Evolutionary conservation across 345 rosid species (phyloP), one percentile per base, ranked within the genome.

Genomic region (Citrus maxima): DNA sequence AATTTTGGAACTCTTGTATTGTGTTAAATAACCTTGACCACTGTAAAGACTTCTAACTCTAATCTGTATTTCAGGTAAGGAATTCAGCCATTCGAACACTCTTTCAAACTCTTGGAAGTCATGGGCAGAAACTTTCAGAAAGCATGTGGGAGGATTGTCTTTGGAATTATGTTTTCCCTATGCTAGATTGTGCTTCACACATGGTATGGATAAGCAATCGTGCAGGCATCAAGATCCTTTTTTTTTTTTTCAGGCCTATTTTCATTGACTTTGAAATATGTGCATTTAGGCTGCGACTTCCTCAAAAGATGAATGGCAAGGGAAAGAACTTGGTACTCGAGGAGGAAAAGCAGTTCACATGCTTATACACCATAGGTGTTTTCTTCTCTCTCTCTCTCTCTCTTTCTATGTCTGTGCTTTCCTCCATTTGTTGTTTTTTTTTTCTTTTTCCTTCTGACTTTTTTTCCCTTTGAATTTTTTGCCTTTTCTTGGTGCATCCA

Each of bases 141-240:
- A 81, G 87, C 87, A 94, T 96, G 98, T 96, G 99, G 98, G 99
- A 94, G 85, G 94, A 96, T 80, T 94, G 97, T 83, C 97, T 96
- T 61, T 93, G 98, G 97, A 93, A 96, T 82, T 96, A 93, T 86
- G 89, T 96, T 77, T 94, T 96, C 82, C 98, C 99, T 22, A 91
- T 89, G 81, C 77, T 96, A 84, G 94, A 90, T 85, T 85, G 82
- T n/a, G 97, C 92, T 80, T 94, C 97, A 82, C 92, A 94, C 89
- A 96, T 89, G 99, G 98, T 95, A 89, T 72, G 71, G 73, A 70
- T 16, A 85, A 78, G 75, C 37, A 67, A 42, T 35, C 70, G 35
- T 58, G 60, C 60, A 72, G 82, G 27, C 38, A 62, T 72, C 70
- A 22, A 55, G 51, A 54, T 61, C 72, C 58, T 67, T 28, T 18